Evolutionary conservation across 257 asterid genomes (phyloP), one percentile per base, ranked within the genome.

Genomic region (Fraxinus quadrangulata): DNA sequence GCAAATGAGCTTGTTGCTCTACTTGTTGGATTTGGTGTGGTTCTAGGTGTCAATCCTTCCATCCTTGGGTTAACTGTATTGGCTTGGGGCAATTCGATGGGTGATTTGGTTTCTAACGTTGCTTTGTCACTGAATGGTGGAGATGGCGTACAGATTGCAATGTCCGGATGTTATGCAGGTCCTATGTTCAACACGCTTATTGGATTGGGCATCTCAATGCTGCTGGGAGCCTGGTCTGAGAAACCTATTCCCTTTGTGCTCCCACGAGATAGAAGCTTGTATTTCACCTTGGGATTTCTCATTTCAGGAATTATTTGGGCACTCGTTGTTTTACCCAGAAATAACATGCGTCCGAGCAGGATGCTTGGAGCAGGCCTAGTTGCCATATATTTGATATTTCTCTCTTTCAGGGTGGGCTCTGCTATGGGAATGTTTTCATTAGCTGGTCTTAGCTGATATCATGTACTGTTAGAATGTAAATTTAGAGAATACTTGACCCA

Each of bases 131-230:
- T 83, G 73, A 85, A 85, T 72, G 87, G 90, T 19, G 86, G 85
- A 19, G 89, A 85, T 30, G 87, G 90, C 1, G 87, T 87, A 70
- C 90, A 87, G 85, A 87, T 87, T 71, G 89, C 90, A 26, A 79
- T 85, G 70, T 87, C 89, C 9, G 90, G 90, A 73, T 87, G 90
- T 73, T 87, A 85, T 65, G 90, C 90, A 21, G 90, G 90, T 63
- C 87, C 90, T 12, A 83, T 87, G 86, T 87, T 87, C 72, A 87
- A 87, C 75, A 83, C 86, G 12, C 83, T 87, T 1, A 81, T 87
- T 51, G 89, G 90, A 16, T 70, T 85, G 77, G 90, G 90, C 26
- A 69, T 83, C 37, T 87, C 89, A 33, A 73, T 87, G 84, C 75
- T 87, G 75, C 68, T 87, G 1, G 87, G 90, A 67, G 87, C 89